Conservation (phyloP, 2,329 filamentous ascomycete genomes). For the Chlorencoelia australis region DNA sequence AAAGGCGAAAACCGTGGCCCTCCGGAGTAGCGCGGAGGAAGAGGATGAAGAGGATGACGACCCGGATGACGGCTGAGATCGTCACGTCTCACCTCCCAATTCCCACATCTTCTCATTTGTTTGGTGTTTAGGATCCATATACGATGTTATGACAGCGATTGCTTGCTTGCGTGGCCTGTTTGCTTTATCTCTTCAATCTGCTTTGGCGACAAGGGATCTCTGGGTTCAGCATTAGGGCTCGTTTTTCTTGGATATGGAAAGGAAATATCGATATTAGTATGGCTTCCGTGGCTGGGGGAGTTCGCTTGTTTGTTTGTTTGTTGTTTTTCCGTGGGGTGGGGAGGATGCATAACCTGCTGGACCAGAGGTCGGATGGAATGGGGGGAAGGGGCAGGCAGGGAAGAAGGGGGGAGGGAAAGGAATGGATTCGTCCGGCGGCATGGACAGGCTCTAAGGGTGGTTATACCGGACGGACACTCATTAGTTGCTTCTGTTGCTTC, state of each 20-base stretch:
- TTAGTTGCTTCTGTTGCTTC: no score
- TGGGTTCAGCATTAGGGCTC: conserved; percentile 1
- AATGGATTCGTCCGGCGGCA: no score
- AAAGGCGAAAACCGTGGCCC: conserved; percentile 35
- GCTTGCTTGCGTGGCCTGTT: conserved; percentile 11
- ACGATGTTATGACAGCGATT: conserved; percentile 24
- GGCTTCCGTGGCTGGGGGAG: conserved; percentile 5
- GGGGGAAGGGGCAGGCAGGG: background rate
- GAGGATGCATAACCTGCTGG: conserved; percentile 5
- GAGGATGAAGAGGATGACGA: conserved; percentile 27
- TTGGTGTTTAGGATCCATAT: conserved; percentile 18
- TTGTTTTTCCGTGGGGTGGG: background rate
- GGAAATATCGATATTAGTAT: conserved; percentile 2
- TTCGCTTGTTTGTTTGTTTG: conserved; percentile 3
- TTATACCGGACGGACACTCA: no score
- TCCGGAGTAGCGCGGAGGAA: conserved; percentile 19
- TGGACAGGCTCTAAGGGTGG: no score
- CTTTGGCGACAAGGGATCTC: conserved; percentile 1
- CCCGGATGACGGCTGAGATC: conserved; percentile 23
- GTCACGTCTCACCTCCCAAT: background rate
- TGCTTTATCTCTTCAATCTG: conserved; percentile 14
- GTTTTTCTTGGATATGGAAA: conserved; percentile 6
- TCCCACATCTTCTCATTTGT: conserved; percentile 11
- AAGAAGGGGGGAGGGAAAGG: background rate
- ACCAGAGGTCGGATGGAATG: conserved; percentile 2